A percentile compares a stretch with the other conserved stretches of the same genome.
These are phyloP conservation scores for Rhizophagus sp. DNA, from an alignment of 192 early-diverging fungal genomes.

Conservation along the genomic window DNA sequence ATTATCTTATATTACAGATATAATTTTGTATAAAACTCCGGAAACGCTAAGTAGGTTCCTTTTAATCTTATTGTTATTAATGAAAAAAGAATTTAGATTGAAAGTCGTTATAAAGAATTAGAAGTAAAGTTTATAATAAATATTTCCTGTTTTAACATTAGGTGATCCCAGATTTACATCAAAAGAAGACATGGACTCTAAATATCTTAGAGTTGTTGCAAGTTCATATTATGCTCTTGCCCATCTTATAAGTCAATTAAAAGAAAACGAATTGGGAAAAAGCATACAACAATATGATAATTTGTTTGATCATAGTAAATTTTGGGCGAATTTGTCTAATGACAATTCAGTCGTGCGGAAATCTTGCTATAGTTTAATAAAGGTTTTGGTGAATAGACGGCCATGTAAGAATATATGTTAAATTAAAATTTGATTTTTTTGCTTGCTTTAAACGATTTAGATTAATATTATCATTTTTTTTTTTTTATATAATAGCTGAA, in stretches of 20 bases:
- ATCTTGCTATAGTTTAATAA: constrained; percentile 62
- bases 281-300: constrained; percentile 41
- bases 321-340: constrained; percentile 57
- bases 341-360: constrained; percentile 54
- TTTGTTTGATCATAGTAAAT: constrained; percentile 50
- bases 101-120: neutral
- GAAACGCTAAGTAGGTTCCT: constrained; percentile 74
- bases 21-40: constrained; percentile 71
- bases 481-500: constrained; percentile 41
- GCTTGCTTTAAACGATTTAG: neutral
- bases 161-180: constrained; percentile 73
- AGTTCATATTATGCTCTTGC: constrained; percentile 59
- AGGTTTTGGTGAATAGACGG: constrained; percentile 47
- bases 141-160: constrained; percentile 28
- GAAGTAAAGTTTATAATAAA: too few species aligned
- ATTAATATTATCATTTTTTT: constrained; percentile 24
- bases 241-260: constrained; percentile 35
- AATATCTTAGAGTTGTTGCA: constrained; percentile 68
- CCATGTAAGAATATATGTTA: constrained; percentile 38
- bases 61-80: neutral
- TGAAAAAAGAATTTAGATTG: neutral
- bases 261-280: constrained; percentile 32
- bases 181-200: constrained; percentile 72
- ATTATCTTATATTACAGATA: constrained; percentile 65
- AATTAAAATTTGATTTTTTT: neutral